These are phyloP conservation scores for Endocalyx cinctus DNA, from an alignment of 2,329 filamentous ascomycete genomes.

Conservation along the genomic window DNA sequence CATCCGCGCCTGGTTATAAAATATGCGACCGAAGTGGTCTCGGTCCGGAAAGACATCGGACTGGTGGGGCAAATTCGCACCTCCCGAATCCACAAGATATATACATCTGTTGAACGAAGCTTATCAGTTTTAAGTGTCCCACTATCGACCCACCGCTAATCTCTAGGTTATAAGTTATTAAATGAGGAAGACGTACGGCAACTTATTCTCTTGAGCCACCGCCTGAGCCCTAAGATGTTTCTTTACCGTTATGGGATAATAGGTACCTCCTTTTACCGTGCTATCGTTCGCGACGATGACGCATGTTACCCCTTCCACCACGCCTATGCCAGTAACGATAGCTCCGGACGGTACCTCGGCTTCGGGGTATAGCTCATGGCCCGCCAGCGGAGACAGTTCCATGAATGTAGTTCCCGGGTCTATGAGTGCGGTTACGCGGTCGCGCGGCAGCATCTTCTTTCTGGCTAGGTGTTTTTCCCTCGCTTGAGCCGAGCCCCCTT, in stretches of 20 bases:
- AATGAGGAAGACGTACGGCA: slow-evolving; percentile 59
- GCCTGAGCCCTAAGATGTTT: slow-evolving; percentile 93
- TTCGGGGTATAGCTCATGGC: slow-evolving; percentile 77
- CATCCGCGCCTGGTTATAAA: slow-evolving; percentile 97
- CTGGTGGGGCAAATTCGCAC: slow-evolving; percentile 91
- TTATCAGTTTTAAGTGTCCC: too few species aligned
- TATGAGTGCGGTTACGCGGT: slow-evolving; percentile 80
- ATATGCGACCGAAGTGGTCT: slow-evolving; percentile 94
- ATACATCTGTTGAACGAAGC: slow-evolving; percentile 79
- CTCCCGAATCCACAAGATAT: slow-evolving; percentile 93
- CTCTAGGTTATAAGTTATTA: too few species aligned
- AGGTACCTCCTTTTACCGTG: slow-evolving; percentile 95
- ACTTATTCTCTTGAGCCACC: slow-evolving; percentile 80
- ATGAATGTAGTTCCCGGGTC: slow-evolving; percentile 88
- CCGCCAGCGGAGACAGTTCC: slow-evolving; percentile 89
- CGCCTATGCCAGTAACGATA: slow-evolving; percentile 88
- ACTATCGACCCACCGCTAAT: too few species aligned
- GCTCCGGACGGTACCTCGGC: slow-evolving; percentile 86
- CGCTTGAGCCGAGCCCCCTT: slow-evolving; percentile 76
- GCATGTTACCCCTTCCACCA: slow-evolving; percentile 84
- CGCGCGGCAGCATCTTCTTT: slow-evolving; percentile 91
- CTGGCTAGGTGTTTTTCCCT: slow-evolving; percentile 80
- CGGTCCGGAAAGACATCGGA: slow-evolving; percentile 92
- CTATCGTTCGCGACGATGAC: slow-evolving; percentile 95
- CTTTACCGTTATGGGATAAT: slow-evolving; percentile 95